A percentile compares a stretch with the other conserved stretches of the same genome.
These are phyloP conservation scores for Mortierella hygrophila DNA, from an alignment of 192 early-diverging fungal genomes.

Conservation along the genomic window DNA sequence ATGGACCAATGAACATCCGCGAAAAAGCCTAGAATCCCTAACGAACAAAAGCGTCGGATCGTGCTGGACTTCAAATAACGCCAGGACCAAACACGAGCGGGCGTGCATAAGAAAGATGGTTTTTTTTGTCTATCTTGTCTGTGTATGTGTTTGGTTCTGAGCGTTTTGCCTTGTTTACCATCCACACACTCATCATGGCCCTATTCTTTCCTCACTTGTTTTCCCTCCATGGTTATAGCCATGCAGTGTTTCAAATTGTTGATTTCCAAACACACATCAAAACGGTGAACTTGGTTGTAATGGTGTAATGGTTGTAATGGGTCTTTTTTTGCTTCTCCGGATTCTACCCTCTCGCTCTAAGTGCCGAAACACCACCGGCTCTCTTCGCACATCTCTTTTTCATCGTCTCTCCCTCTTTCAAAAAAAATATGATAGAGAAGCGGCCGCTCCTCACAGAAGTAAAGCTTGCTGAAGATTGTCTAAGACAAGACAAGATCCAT, in stretches of 20 bases:
- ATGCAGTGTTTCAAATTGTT: constrained; percentile 7
- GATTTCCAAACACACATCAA: not conserved
- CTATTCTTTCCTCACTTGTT: not conserved
- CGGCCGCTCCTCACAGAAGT: not conserved
- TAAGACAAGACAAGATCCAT: not conserved
- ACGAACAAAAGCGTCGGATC: too few relatives aligned
- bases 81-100: too few relatives aligned
- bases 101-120: not conserved
- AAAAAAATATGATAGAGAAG: not conserved
- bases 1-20: too few relatives aligned
- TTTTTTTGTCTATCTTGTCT: not conserved
- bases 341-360: not conserved
- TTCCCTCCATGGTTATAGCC: not conserved
- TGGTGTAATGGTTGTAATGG: not conserved
- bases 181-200: not conserved
- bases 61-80: too few relatives aligned
- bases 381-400: not conserved
- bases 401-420: too few relatives aligned
- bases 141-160: not conserved
- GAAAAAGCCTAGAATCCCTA: too few relatives aligned
- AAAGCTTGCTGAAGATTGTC: not conserved
- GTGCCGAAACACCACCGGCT: not conserved
- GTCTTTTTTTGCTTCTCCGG: too few relatives aligned
- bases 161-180: not conserved
- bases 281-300: not conserved